Evolutionary conservation across 352 stramenopile species (phyloP), one percentile per base, ranked within the genome.

Genomic region (Phytopythium montanum): DNA sequence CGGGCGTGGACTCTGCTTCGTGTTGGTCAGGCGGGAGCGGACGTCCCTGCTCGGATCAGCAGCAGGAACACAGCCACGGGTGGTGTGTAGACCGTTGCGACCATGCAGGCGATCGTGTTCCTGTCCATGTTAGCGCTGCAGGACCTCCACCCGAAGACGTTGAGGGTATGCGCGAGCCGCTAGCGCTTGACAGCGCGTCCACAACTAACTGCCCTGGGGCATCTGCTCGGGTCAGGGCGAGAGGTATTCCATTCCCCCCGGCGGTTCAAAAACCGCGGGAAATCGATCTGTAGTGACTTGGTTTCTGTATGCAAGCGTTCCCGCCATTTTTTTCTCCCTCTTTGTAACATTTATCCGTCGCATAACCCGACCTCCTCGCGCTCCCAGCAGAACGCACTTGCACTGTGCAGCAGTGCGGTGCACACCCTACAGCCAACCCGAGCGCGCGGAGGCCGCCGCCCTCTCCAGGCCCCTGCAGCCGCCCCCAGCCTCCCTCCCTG

Each of bases 121-220:
- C 2, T 3, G 2, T 7, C 2, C 21, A 70, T 63, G 62, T 14
- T 31, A 5, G 54, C 54, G 5, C 59, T 73, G 9, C 60, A 33
- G 8, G 55, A 57, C 9, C 45, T 73, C 14, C 50, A 65, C 16
- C 55, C 8, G 50, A 19, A n/a, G 31, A 64, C 1, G 62, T 76
- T n/a, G 44, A 61, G n/a, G 41, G 28, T 1, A 48, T 70, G 1
- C 3, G 28, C 0, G 25, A 33, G 14, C 26, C 84, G 1, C 71
- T 70, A 13, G 41, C 70, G 14, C 65, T 87, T 16, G 46, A 67
- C 7, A 66, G 72, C 7, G 49, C 63, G 1, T 46, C 39, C 10
- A 51, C 0, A 31, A 59, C 1, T 61, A 69, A 0, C 25, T 41
- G 33, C 39, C 61, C 14, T n/a, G n/a, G n/a, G n/a, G n/a, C n/a